Base-by-base conservation (phyloP, 192 early-diverging fungal genomes). In the Backusella macrospora region DNA sequence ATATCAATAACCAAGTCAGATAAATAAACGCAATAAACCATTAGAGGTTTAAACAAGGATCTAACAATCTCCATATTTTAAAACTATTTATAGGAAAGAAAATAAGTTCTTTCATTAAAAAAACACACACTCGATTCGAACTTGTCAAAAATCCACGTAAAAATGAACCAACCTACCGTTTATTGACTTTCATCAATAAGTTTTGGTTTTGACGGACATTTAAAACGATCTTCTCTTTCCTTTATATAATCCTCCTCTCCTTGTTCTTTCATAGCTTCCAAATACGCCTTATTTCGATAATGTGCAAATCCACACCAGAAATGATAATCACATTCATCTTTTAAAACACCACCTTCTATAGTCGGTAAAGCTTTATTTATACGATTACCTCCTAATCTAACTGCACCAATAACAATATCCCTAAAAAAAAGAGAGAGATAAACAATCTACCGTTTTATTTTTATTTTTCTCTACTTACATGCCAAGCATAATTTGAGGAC, bases 251-350 rank as follows among this genome's bases (percentile, higher is more conserved):
- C 73, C 3, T 68, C 34, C 38, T 68, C 49, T 9, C 66, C 73
- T 16, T 55, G 48, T 4, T 21, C 49, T 23, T 45, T 8, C 73
- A 74, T 74, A 21, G 48, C 47, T 44, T 74, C 45, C 16, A 52
- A 42, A 44, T 74, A 74, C 10, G 21, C 38, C 1, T 49, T 40
- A 21, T 55, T 44, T 5, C 73, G 73, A 52, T 68, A 74, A 38
- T 42, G 44, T 6, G 65, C 49, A 44, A 75, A 76, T 4, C 62
- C 29, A 23, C 45, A 62, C 44, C 62, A 71, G 8, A 76, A 76
- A 39, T 62, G 45, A 52, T 63, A n/a, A 26, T 76, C 74, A 21
- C 74, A 76, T 65, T 71, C 74, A 21, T 76, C 68, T 42, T 70
- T 75, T 29, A 65, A 49, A 7, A 76, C n/a, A 18, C 68, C 68